Evolutionary conservation across 2,329 filamentous ascomycete genomes (phyloP).

Genomic region (Pestalotiopsis sp.): DNA sequence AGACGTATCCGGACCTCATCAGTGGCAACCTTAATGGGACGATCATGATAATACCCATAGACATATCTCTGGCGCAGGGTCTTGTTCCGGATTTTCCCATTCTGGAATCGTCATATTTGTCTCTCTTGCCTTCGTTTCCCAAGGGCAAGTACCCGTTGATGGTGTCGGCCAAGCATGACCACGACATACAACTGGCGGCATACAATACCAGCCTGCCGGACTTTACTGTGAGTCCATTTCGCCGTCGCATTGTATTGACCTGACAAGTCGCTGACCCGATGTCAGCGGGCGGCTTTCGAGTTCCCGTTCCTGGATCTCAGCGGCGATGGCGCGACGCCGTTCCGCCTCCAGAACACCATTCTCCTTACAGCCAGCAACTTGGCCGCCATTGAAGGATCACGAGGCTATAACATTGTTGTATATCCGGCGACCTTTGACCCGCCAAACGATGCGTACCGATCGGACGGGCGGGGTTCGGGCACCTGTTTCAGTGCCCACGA

Average conservation of each 20-base stretch:
- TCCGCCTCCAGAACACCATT: constrained; percentile 51
- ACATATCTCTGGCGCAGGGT: constrained; percentile 45
- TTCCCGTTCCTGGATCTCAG: constrained; percentile 60
- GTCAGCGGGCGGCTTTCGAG: constrained; percentile 51
- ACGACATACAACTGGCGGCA: constrained; percentile 48
- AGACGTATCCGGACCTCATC: constrained; percentile 46
- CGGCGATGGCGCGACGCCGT: constrained; percentile 51
- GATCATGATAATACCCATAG: constrained; percentile 52
- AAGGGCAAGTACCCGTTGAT: constrained; percentile 55
- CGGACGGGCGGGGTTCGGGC: constrained; percentile 24
- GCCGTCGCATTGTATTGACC: neutral
- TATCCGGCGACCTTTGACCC: constrained; percentile 47
- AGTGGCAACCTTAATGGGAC: constrained; percentile 59
- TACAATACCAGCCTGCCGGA: constrained; percentile 43
- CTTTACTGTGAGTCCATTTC: constrained; percentile 45
- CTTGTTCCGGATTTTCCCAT: constrained; percentile 55
- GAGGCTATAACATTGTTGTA: constrained; percentile 47
- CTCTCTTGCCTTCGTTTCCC: constrained; percentile 51
- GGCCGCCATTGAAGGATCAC: constrained; percentile 45
- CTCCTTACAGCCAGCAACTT: constrained; percentile 46
- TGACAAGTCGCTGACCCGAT: constrained; percentile 12
- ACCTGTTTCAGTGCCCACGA: constrained; percentile 12
- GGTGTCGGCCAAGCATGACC: constrained; percentile 51
- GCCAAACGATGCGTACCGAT: constrained; percentile 50
- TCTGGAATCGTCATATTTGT: constrained; percentile 48